These are phyloP conservation scores for Geotrichum fermentans DNA, from an alignment of 1,139 yeast species.

Conservation along the genomic window DNA sequence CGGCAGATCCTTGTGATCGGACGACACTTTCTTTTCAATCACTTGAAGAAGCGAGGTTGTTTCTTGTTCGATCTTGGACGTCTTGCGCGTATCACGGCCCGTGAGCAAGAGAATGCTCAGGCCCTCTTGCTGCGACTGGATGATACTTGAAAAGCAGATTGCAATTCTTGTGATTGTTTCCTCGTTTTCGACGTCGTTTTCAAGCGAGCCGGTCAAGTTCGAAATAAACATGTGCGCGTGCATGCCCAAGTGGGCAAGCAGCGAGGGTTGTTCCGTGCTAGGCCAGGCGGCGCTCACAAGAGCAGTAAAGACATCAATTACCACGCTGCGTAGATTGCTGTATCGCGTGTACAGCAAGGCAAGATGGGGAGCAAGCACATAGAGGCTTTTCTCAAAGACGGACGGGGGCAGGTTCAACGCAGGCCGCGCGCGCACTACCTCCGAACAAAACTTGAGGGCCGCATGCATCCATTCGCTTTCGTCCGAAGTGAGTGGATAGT, in stretches of 20 bases:
- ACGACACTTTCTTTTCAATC: conserved; percentile 51
- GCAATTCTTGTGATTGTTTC: conserved; percentile 49
- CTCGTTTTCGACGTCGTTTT: conserved; percentile 54
- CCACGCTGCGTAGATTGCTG: conserved; percentile 46
- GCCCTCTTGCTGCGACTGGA: conserved; percentile 82
- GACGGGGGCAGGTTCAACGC: conserved; percentile 45
- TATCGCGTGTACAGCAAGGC: conserved; percentile 56
- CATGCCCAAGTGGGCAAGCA: conserved; percentile 74
- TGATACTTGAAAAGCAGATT: conserved; percentile 62
- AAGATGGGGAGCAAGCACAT: conserved; percentile 51
- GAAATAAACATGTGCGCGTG: conserved; percentile 57
- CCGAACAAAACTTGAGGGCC: conserved; percentile 43
- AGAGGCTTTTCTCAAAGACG: conserved; percentile 58
- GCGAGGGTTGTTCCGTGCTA: conserved; percentile 57
- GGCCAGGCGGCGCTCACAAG: conserved; percentile 62
- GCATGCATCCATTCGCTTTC: conserved; percentile 35
- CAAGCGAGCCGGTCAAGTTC: conserved; percentile 57
- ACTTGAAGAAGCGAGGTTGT: conserved; percentile 48
- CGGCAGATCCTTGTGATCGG: conserved; percentile 2
- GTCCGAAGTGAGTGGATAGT: conserved; percentile 36
- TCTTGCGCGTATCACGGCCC: conserved; percentile 53
- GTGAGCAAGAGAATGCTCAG: conserved; percentile 70
- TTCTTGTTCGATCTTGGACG: conserved; percentile 29
- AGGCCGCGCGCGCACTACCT: conserved; percentile 54
- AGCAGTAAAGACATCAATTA: conserved; percentile 56